phyloP scores from a whole-genome alignment of 1,284 basidiomycete species.

The Lentinus polychrous region DNA sequence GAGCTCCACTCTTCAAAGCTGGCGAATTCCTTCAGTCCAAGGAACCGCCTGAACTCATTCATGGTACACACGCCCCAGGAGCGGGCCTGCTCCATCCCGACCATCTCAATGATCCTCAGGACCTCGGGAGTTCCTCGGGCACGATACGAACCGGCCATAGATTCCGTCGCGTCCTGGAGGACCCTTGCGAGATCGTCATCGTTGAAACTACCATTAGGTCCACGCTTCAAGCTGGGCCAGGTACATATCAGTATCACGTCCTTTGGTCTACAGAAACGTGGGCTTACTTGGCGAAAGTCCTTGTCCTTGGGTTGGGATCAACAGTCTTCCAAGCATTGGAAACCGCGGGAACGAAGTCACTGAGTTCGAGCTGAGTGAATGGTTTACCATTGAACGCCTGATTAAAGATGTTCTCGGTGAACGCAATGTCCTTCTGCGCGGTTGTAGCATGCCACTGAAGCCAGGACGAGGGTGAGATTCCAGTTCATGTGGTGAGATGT shows the following conservation, averaged over 20 bases:
- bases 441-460: slow-evolving; percentile 62
- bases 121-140: slow-evolving; percentile 70
- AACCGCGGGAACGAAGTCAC: slow-evolving; percentile 15
- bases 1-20: slow-evolving; percentile 78
- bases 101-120: slow-evolving; percentile 65
- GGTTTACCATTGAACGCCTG: slow-evolving; percentile 30
- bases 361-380: slow-evolving; percentile 7
- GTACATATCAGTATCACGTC: slow-evolving; percentile 1
- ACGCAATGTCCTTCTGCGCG: slow-evolving; percentile 51
- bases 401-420: slow-evolving; percentile 48
- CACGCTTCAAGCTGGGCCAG: slow-evolving; percentile 42
- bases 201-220: slow-evolving; percentile 49
- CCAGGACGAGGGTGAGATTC: not conserved
- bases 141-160: slow-evolving; percentile 62
- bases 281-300: slow-evolving; percentile 54
- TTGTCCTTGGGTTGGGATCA: slow-evolving; percentile 34
- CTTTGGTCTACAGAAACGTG: slow-evolving; percentile 13
- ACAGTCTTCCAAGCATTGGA: slow-evolving; percentile 26
- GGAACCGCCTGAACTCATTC: slow-evolving; percentile 61
- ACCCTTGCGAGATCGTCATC: slow-evolving; percentile 64
- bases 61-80: slow-evolving; percentile 68
- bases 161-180: slow-evolving; percentile 60
- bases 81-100: slow-evolving; percentile 66
- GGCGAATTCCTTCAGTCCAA: slow-evolving; percentile 47
- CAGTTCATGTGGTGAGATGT: not conserved